These are phyloP conservation scores for Neonectria sp. DNA, from an alignment of 2,329 filamentous ascomycete species.

Conservation along the genomic window DNA sequence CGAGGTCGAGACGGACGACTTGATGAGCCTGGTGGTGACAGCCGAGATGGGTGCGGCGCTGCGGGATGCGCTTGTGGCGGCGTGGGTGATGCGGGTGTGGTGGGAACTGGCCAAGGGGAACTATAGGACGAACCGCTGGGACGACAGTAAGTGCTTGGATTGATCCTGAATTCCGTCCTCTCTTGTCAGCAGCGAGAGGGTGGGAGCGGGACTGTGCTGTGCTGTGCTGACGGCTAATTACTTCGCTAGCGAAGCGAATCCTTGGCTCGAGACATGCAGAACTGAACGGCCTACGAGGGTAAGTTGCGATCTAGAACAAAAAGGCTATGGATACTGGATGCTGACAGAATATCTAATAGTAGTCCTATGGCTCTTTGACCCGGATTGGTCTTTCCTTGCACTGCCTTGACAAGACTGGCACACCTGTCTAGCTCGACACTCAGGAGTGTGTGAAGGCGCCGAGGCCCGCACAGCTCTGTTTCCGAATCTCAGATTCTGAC, in stretches of 20 bases:
- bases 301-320: background rate
- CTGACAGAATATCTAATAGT: background rate
- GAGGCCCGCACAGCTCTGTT: background rate
- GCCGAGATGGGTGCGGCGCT: conserved; percentile 47
- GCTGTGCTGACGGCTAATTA: conserved; percentile 29
- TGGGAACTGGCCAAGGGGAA: conserved; percentile 54
- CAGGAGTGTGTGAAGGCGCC: background rate
- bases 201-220: conserved; percentile 3
- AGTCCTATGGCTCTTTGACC: background rate
- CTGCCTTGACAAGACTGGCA: background rate
- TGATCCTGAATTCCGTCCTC: background rate
- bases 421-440: background rate
- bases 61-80: conserved; percentile 54
- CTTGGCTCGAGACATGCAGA: conserved; percentile 13
- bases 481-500: background rate
- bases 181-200: background rate
- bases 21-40: conserved; percentile 51
- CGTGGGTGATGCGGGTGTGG: conserved; percentile 56
- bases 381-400: background rate
- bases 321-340: background rate
- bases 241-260: conserved; percentile 30
- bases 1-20: conserved; percentile 48
- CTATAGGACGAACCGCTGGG: conserved; percentile 28
- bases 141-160: conserved; percentile 35
- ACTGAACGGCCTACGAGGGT: conserved; percentile 14